Evolutionary conservation across 2,329 filamentous ascomycete species (phyloP).

Genomic region (Teratosphaeria nubilosa): DNA sequence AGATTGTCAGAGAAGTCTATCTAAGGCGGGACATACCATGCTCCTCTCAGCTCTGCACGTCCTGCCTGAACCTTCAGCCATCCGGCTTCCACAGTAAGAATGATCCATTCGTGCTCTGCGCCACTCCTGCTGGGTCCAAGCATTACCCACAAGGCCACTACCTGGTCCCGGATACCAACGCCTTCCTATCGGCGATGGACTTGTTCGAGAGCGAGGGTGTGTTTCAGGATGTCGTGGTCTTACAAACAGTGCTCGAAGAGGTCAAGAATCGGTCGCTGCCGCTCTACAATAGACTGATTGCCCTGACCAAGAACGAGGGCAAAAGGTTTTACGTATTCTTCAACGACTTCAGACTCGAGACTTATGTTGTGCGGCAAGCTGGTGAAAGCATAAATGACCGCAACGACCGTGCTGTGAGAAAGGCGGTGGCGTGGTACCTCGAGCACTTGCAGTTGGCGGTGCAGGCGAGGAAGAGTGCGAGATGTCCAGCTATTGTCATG

Average conservation of each 20-base stretch:
- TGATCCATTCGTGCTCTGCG: constrained; percentile 76
- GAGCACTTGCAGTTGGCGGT: constrained; percentile 62
- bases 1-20: constrained; percentile 95
- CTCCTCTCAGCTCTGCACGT: constrained; percentile 77
- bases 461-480: constrained; percentile 43
- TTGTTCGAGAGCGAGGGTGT: constrained; percentile 84
- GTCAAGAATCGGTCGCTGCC: constrained; percentile 87
- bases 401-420: constrained; percentile 84
- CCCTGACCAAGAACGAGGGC: constrained; percentile 86
- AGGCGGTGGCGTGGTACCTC: constrained; percentile 80
- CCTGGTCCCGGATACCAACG: constrained; percentile 91
- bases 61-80: constrained; percentile 62
- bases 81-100: constrained; percentile 69
- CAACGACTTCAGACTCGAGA: constrained; percentile 94
- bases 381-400: constrained; percentile 92
- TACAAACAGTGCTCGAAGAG: constrained; percentile 95
- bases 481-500: constrained; percentile 74
- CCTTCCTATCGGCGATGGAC: constrained; percentile 90
- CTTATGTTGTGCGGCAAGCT: constrained; percentile 62
- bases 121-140: constrained; percentile 75
- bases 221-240: constrained; percentile 92
- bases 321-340: constrained; percentile 99
- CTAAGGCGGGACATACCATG: constrained; percentile 94
- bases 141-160: constrained; percentile 82
- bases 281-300: constrained; percentile 85